These are phyloP conservation scores for Prototheca cutis DNA, from an alignment of 163 green algal genomes.

Conservation along the genomic window DNA sequence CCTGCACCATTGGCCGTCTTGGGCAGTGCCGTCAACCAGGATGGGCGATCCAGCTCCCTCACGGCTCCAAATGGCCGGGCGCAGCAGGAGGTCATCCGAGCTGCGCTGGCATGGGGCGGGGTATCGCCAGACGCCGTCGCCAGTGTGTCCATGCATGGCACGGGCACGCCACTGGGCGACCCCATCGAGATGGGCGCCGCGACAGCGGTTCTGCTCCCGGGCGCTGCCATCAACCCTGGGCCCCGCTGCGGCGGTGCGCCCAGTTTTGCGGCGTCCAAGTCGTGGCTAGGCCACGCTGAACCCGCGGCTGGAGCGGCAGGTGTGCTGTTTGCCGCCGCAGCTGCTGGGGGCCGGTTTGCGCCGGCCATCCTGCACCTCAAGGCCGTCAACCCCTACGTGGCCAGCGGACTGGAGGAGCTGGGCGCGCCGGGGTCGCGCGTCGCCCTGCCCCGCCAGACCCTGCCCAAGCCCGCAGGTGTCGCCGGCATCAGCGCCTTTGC, in stretches of 20 bases:
- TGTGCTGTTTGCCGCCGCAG: slow-evolving; percentile 22
- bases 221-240: background rate
- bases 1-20: slow-evolving; percentile 3
- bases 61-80: slow-evolving; percentile 55
- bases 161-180: slow-evolving; percentile 49
- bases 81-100: slow-evolving; percentile 60
- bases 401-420: slow-evolving; percentile 17
- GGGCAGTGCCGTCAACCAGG: slow-evolving; percentile 70
- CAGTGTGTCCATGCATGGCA: slow-evolving; percentile 31
- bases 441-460: background rate
- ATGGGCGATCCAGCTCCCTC: slow-evolving; percentile 60
- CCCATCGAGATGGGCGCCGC: slow-evolving; percentile 64
- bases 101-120: slow-evolving; percentile 18
- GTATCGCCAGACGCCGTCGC: background rate
- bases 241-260: slow-evolving; percentile 8
- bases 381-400: slow-evolving; percentile 61
- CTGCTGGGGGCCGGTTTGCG: background rate
- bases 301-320: slow-evolving; percentile 36
- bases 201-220: background rate
- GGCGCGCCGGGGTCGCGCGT: background rate
- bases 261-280: slow-evolving; percentile 30
- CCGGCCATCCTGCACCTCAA: slow-evolving; percentile 53
- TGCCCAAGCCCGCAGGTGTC: background rate
- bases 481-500: slow-evolving; percentile 59
- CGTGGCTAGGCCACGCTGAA: slow-evolving; percentile 44